Evolutionary conservation across 345 rosid genomes (phyloP).

Genomic region (Eucalyptus marginata): DNA sequence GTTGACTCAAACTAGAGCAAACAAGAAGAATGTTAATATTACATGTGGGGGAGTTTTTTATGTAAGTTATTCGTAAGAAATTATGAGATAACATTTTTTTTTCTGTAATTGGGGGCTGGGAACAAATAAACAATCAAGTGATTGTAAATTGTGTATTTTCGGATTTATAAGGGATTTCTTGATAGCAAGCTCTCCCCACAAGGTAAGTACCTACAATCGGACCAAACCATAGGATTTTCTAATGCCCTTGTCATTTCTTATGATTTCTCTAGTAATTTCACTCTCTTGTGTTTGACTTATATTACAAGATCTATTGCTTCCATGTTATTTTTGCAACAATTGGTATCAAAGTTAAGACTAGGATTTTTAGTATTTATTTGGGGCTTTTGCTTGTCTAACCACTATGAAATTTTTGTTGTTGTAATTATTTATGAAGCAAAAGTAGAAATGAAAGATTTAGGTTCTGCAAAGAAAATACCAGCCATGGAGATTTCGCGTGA

Average conservation of each 20-base stretch:
- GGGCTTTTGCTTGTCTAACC: background rate
- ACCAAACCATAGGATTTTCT: background rate
- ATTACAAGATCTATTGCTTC: background rate
- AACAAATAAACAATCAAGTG: background rate
- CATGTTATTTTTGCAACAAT: background rate
- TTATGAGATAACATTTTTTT: background rate
- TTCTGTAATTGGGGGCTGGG: background rate
- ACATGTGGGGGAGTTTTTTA: background rate
- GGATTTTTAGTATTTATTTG: background rate
- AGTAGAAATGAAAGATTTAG: background rate
- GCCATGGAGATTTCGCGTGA: no score
- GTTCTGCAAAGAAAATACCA: no score
- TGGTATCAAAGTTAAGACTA: background rate
- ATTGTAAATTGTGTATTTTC: background rate
- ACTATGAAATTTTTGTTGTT: background rate
- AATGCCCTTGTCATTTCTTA: background rate
- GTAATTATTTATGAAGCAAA: background rate
- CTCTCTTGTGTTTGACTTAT: background rate
- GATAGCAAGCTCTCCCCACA: background rate
- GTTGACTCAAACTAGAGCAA: background rate
- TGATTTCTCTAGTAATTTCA: background rate
- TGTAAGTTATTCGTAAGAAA: background rate
- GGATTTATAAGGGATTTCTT: background rate
- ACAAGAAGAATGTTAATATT: background rate
- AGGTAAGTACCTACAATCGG: background rate